Evolutionary conservation across 2,329 filamentous ascomycete genomes (phyloP), one percentile per base, ranked within the genome.

Genomic region (Aspergillus cejpii): DNA sequence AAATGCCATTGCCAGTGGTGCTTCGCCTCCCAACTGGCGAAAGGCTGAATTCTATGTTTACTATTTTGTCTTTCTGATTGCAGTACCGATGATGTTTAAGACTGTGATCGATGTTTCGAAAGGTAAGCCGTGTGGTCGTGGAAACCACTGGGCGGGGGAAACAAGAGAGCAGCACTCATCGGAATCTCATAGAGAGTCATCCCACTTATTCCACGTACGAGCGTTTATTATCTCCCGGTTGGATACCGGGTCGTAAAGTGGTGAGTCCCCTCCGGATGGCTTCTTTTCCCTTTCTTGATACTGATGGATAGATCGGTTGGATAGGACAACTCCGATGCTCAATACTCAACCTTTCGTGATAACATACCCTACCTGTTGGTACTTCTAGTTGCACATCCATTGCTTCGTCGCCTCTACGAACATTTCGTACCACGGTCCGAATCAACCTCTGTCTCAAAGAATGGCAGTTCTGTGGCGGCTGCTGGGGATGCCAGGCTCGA

Each of bases 231-330:
- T 82, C 81, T 2, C 76, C 81, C 6, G 94, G 92, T 55, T 98
- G 92, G 92, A 85, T 98, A 45, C 85, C 85, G 6, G 91, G 91
- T 20, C 85, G 91, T 47, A 87, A 87, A 76, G 87, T 97, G 51
- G 85, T 88, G 74, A 59, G 80, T 65, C 57, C 54, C 12, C 3
- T 6, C 11, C 26, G 10, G 6, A 5, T 33, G 5, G 5, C 5
- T 6, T 14, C 5, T 2, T 27, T 37, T 5, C 8, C 26, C 5
- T 24, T 8, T 8, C 20, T 31, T 37, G 45, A 41, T 37, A 33
- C 34, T 50, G 46, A 50, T 48, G 59, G 29, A 43, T 48, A 48
- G 59, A 39, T 56, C 23, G 4, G 5, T 24, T 47, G 44, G 2
- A 34, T 51, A 89, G 84, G 92, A 98, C 69, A 82, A 89, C 51